phyloP scores from a whole-genome alignment of 805 yeast genomes.

The Barnettozyma siamensis region DNA sequence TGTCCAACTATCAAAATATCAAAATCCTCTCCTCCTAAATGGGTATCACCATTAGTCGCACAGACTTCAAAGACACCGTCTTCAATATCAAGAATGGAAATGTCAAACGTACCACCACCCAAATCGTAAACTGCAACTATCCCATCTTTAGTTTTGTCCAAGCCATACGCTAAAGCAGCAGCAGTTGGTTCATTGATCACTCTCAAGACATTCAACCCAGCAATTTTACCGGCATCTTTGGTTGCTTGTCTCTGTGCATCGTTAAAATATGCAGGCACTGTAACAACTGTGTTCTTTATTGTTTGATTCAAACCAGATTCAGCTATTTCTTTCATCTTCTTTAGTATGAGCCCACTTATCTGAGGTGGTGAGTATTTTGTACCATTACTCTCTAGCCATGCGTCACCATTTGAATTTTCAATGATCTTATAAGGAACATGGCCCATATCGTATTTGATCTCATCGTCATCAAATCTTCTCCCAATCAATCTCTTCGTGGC shows the following conservation, averaged over 20 bases:
- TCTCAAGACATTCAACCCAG: conserved; percentile 66
- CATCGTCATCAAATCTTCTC: conserved; percentile 58
- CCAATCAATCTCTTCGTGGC: conserved; percentile 84
- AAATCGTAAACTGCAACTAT: conserved; percentile 53
- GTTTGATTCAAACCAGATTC: conserved; percentile 41
- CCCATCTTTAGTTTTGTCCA: conserved; percentile 44
- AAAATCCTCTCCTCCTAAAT: conserved; percentile 78
- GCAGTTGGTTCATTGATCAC: conserved; percentile 83
- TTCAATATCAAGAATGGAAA: conserved; percentile 68
- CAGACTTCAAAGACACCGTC: conserved; percentile 76
- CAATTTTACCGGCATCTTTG: conserved; percentile 64
- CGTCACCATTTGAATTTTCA: conserved; percentile 57
- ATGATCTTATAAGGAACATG: conserved; percentile 61
- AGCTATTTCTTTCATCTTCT: conserved; percentile 58
- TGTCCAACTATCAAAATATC: conserved; percentile 53
- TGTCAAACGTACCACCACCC: conserved; percentile 83
- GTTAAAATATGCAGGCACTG: conserved; percentile 81
- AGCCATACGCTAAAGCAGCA: conserved; percentile 77
- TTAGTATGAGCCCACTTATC: conserved; percentile 60
- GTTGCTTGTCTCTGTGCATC: conserved; percentile 81
- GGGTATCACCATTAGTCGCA: conserved; percentile 80
- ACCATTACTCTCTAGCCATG: conserved; percentile 45
- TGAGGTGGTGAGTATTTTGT: conserved; percentile 61
- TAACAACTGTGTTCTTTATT: conserved; percentile 65
- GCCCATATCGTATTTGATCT: conserved; percentile 60